Evolutionary conservation across 2,329 filamentous ascomycete genomes (phyloP), one percentile per base, ranked within the genome.

Genomic region (Stachybotrys chartarum): DNA sequence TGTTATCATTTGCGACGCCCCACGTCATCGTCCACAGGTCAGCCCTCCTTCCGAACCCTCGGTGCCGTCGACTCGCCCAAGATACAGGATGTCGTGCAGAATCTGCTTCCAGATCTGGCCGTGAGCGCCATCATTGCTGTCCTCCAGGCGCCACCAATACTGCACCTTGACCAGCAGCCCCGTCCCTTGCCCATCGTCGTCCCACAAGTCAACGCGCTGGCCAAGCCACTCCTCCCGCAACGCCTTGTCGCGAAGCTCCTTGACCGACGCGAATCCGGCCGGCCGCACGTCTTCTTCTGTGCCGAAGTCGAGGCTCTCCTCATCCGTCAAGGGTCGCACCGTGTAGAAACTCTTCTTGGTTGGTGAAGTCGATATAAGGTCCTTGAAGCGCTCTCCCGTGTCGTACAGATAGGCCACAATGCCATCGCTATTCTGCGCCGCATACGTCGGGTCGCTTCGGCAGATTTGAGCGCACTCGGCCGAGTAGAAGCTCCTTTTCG

Each of bases 61-160:
- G 1, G 57, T 66, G 12, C 64, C 64, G 53, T 68, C 65, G 4
- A 58, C 56, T 5, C 58, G 55, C 1, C 65, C 65, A 45, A 67
- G 55, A 51, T 66, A 66, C 57, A 63, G 57, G 30, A 67, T 68
- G 51, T 67, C 65, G 44, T 67, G 65, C 14, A 65, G 32, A 32
- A 65, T 62, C 50, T 66, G 64, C 2, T 56, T 18, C 64, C 64
- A 67, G 7, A 48, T 50, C 35, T 14, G 10, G 35, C 35, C 35
- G 8, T 5, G 10, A 10, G 35, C 10, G 10, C 14, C 35, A 3
- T 14, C 35, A 2, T 42, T 10, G 0, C 45, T 58, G 0, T 46
- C 42, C 30, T 66, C 62, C 50, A 58, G 58, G 47, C 55, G 60
- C 64, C 61, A 67, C 65, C 64, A 66, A 39, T 68, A 67, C 47